Percentiles rank a stretch among this genome's conserved stretches.
These are phyloP conservation scores for Podosphaera fusca DNA, from an alignment of 2,329 filamentous ascomycete species.

Conservation along the genomic window DNA sequence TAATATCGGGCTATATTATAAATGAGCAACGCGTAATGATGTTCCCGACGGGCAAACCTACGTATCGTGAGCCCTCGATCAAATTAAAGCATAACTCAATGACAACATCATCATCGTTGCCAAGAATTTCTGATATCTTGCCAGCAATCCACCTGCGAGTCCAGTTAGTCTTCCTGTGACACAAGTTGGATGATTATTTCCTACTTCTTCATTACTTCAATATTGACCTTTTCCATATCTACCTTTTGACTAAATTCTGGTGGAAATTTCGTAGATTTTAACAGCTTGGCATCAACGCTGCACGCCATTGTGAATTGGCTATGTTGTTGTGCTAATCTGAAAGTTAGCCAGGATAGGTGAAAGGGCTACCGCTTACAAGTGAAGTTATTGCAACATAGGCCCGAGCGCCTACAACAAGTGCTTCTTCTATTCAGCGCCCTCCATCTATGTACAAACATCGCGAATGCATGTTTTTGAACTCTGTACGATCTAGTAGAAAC, in stretches of 20 bases:
- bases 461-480: too few species aligned
- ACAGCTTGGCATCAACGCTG: constrained; percentile 67
- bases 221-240: constrained; percentile 90
- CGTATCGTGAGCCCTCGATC: constrained; percentile 52
- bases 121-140: constrained; percentile 67
- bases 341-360: background rate
- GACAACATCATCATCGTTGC: constrained; percentile 87
- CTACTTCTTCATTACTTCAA: constrained; percentile 94
- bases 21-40: constrained; percentile 9
- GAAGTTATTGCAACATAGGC: background rate
- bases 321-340: background rate
- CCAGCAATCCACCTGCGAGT: constrained; percentile 66
- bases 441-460: too few species aligned
- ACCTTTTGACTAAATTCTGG: constrained; percentile 87
- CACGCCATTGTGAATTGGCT: constrained; percentile 38
- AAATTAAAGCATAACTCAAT: constrained; percentile 59
- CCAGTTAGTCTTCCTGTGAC: constrained; percentile 5
- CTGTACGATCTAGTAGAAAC: too few species aligned
- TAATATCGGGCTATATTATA: constrained; percentile 62
- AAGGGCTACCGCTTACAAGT: background rate
- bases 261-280: constrained; percentile 83
- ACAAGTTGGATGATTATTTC: constrained; percentile 15
- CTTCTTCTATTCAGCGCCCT: background rate
- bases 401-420: background rate
- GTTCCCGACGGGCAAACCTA: constrained; percentile 23